Conservation (phyloP, 345 rosid species). For the Microthlaspi erraticum region DNA sequence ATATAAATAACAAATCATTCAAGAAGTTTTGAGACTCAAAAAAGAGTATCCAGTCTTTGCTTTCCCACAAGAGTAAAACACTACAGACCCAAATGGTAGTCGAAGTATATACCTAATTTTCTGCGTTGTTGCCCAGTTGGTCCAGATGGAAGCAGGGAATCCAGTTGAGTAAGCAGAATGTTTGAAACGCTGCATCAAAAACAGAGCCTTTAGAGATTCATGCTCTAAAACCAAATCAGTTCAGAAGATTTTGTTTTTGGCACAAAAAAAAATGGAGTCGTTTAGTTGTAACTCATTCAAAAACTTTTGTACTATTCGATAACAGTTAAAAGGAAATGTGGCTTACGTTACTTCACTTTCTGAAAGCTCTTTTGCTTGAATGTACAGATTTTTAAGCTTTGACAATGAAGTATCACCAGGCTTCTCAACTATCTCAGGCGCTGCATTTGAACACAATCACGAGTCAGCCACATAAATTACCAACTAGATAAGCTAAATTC, state of each 20-base stretch:
- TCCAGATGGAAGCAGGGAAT: slow-evolving; percentile 73
- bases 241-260: not conserved
- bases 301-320: not conserved
- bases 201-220: slow-evolving; percentile 7
- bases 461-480: slow-evolving; percentile 26
- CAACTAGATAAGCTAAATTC: not conserved
- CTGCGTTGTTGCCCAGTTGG: slow-evolving; percentile 77
- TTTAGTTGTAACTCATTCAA: not conserved
- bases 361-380: slow-evolving; percentile 82
- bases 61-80: slow-evolving; percentile 27
- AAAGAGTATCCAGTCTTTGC: not conserved
- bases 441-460: slow-evolving; percentile 51
- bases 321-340: slow-evolving; percentile 12
- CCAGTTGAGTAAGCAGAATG: slow-evolving; percentile 64
- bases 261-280: not conserved
- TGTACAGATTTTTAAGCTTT: slow-evolving; percentile 64
- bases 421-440: slow-evolving; percentile 93
- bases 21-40: slow-evolving; percentile 12
- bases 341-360: slow-evolving; percentile 81
- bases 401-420: slow-evolving; percentile 77
- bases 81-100: slow-evolving; percentile 16
- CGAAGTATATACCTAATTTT: slow-evolving; percentile 65
- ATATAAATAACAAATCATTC: slow-evolving; percentile 12
- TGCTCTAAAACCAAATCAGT: not conserved
- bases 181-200: slow-evolving; percentile 58